A percentile compares a stretch with the other conserved stretches of the same genome.
These are phyloP conservation scores for Diaporthe citri DNA, from an alignment of 2,329 filamentous ascomycete species.

Conservation along the genomic window DNA sequence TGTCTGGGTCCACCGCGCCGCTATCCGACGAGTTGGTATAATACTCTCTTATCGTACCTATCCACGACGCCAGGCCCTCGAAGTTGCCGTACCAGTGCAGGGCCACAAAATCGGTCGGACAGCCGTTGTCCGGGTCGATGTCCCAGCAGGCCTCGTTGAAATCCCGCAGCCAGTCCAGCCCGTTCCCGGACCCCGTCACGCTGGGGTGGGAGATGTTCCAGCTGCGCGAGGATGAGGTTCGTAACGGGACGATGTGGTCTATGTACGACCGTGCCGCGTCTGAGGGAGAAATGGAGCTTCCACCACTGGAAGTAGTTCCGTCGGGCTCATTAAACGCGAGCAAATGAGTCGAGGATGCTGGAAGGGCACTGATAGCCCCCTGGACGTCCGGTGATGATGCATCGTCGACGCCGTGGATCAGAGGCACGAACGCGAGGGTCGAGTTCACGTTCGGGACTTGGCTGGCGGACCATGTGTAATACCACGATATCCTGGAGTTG, in stretches of 20 bases:
- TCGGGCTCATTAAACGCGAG: conserved; percentile 59
- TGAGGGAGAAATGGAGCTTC: conserved; percentile 53
- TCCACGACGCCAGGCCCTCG: conserved; percentile 51
- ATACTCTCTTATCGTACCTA: conserved; percentile 51
- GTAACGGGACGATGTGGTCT: conserved; percentile 52
- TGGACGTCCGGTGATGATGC: conserved; percentile 46
- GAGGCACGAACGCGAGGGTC: conserved; percentile 52
- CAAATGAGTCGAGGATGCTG: conserved; percentile 53
- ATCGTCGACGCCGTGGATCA: conserved; percentile 54
- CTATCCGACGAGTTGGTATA: conserved; percentile 45
- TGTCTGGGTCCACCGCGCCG: conserved; percentile 40
- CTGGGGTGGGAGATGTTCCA: conserved; percentile 57
- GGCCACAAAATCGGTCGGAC: conserved; percentile 56
- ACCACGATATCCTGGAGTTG: conserved; percentile 55
- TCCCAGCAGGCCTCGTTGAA: conserved; percentile 57
- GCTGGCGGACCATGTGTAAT: conserved; percentile 57
- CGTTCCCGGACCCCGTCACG: conserved; percentile 55
- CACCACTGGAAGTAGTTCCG: conserved; percentile 53
- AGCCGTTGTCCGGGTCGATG: conserved; percentile 51
- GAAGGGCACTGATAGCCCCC: conserved; percentile 46
- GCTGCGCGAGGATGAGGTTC: conserved; percentile 42
- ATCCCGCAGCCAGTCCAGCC: conserved; percentile 54
- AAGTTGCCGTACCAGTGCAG: conserved; percentile 58
- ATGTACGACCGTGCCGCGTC: conserved; percentile 55
- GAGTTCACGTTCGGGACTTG: conserved; percentile 45